These are phyloP conservation scores for Boletus pseudopeckii DNA, from an alignment of 768 basidiomycete genomes.

Conservation along the genomic window DNA sequence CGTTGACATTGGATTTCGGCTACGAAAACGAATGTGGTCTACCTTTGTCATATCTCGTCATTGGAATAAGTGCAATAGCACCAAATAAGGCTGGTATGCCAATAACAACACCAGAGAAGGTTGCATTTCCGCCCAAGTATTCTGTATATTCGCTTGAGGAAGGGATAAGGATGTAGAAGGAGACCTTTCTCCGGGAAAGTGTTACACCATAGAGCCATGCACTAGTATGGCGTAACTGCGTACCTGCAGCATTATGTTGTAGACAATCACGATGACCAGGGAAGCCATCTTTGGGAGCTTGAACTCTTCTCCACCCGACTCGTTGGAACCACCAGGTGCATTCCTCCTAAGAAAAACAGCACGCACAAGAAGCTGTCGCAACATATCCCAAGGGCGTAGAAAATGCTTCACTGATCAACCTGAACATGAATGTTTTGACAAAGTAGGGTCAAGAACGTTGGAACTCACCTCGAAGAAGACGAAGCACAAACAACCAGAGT, in stretches of 20 bases:
- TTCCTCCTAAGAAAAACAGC: not conserved
- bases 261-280: conserved; percentile 41
- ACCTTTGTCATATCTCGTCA: conserved; percentile 58
- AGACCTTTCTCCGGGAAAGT: conserved; percentile 38
- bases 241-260: conserved; percentile 48
- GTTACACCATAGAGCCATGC: not conserved
- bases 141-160: conserved; percentile 62
- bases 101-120: conserved; percentile 63
- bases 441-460: not conserved
- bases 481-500: not conserved
- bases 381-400: not conserved
- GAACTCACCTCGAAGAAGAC: not conserved
- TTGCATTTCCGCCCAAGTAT: conserved; percentile 61
- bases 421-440: not conserved
- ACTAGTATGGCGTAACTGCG: not conserved
- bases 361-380: conserved; percentile 5
- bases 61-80: conserved; percentile 53
- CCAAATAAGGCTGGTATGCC: conserved; percentile 66
- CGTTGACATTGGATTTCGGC: not conserved
- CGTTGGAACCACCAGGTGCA: conserved; percentile 9
- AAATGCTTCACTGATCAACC: not conserved
- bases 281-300: conserved; percentile 48
- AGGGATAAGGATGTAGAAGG: conserved; percentile 68
- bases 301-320: conserved; percentile 34
- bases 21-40: conserved; percentile 1